A percentile compares a stretch with the other conserved stretches of the same genome.
Conservation (phyloP, 345 rosid genomes). For the Eucalyptus regnans region DNA sequence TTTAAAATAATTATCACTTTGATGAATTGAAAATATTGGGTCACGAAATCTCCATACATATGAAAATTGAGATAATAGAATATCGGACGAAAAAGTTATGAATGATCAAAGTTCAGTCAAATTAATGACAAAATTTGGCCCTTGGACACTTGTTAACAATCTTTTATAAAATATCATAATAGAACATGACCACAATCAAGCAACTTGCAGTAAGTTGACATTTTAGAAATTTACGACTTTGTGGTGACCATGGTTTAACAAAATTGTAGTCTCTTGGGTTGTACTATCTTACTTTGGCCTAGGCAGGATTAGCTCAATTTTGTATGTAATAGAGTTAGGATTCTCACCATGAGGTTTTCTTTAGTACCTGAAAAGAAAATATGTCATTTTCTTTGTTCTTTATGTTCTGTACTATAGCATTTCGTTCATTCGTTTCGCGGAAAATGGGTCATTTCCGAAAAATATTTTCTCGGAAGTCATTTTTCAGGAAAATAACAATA, state of each 20-base stretch:
- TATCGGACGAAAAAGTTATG: rapidly evolving
- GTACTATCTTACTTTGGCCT: not conserved
- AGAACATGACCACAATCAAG: not conserved
- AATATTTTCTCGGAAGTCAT: too few relatives aligned
- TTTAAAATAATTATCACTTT: too few relatives aligned
- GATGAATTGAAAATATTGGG: too few relatives aligned
- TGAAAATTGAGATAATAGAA: too few relatives aligned
- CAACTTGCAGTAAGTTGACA: not conserved
- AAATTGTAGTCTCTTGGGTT: not conserved
- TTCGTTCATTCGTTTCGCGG: too few relatives aligned
- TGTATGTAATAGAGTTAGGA: not conserved
- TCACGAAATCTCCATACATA: too few relatives aligned
- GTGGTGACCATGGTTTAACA: not conserved
- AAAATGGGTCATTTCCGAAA: too few relatives aligned
- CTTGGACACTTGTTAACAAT: not conserved
- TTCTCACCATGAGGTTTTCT: not conserved
- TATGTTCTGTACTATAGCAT: too few relatives aligned
- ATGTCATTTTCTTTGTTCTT: too few relatives aligned
- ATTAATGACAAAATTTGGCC: too few relatives aligned
- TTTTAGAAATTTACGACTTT: not conserved
- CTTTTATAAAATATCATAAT: not conserved
- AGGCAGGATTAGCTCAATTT: not conserved
- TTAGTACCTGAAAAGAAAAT: not conserved
- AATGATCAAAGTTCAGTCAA: too few relatives aligned
- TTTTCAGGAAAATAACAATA: too few relatives aligned